Percentiles rank a stretch among this genome's conserved stretches.
Evolutionary conservation across 441 rosid species (phyloP).

Genomic region (Populus hybrid): DNA sequence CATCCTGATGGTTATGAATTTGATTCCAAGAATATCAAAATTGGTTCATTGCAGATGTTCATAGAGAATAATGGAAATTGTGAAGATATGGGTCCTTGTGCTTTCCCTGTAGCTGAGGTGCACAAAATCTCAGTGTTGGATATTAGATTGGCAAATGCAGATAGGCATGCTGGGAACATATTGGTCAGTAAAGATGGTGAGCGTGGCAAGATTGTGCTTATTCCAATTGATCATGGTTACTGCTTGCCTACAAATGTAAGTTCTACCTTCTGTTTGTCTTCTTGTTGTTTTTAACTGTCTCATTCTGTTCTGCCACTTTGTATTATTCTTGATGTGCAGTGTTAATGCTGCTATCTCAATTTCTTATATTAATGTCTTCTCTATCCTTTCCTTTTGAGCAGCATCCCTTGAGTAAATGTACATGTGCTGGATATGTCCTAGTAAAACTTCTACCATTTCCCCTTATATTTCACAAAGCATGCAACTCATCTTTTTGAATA

Average conservation of each 20-base stretch:
- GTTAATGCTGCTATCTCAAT: background rate
- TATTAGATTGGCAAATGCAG: slow-evolving; percentile 60
- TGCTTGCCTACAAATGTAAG: slow-evolving; percentile 73
- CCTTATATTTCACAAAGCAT: background rate
- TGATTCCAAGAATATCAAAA: slow-evolving; percentile 41
- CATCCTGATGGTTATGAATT: slow-evolving; percentile 51
- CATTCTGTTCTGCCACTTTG: background rate
- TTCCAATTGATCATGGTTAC: slow-evolving; percentile 82
- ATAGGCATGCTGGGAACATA: slow-evolving; percentile 44
- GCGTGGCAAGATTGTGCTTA: slow-evolving; percentile 42
- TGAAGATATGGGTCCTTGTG: slow-evolving; percentile 68
- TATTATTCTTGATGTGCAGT: background rate
- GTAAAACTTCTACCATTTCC: background rate
- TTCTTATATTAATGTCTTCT: background rate
- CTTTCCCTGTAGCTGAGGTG: slow-evolving; percentile 62
- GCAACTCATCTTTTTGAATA: background rate
- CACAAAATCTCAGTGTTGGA: slow-evolving; percentile 77
- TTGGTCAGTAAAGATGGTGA: slow-evolving; percentile 47
- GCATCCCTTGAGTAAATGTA: background rate
- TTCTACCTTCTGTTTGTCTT: background rate
- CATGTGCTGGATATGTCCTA: background rate
- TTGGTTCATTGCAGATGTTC: slow-evolving; percentile 75
- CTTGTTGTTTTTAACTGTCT: background rate
- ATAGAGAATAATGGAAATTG: slow-evolving; percentile 61
- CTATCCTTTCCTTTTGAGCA: background rate